A percentile compares a stretch with the other conserved stretches of the same genome.
phyloP scores from a whole-genome alignment of 805 yeast species.

The Metschnikowia bowlesiae region DNA sequence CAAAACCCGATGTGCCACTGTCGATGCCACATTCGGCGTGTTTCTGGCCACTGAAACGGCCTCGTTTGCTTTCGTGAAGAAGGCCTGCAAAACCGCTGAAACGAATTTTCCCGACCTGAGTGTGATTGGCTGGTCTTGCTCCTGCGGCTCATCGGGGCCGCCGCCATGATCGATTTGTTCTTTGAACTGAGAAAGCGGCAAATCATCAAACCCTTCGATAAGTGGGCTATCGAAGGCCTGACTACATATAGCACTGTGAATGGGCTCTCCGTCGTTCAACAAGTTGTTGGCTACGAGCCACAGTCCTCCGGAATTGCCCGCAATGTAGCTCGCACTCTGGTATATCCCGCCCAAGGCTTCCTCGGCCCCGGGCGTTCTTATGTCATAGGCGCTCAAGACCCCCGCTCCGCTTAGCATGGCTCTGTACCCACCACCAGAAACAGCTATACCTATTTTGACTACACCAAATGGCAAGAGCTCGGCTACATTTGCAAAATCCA shows the following conservation, averaged over 20 bases:
- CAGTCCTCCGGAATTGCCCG: slow-evolving; percentile 70
- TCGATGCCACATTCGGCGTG: slow-evolving; percentile 15
- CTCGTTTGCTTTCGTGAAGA: slow-evolving; percentile 3
- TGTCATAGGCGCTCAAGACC: slow-evolving; percentile 47
- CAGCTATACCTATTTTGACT: slow-evolving; percentile 34
- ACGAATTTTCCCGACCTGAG: slow-evolving; percentile 3
- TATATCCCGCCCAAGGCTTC: slow-evolving; percentile 45
- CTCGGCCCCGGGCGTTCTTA: slow-evolving; percentile 33
- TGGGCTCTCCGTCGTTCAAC: slow-evolving; percentile 28
- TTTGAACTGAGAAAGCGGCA: slow-evolving; percentile 28
- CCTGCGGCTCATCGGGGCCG: not conserved
- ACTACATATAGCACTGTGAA: slow-evolving; percentile 14
- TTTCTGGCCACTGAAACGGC: not conserved
- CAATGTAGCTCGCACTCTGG: slow-evolving; percentile 52
- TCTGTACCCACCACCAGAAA: slow-evolving; percentile 54
- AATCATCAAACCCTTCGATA: slow-evolving; percentile 54
- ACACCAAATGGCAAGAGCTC: slow-evolving; percentile 5
- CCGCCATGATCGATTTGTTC: not conserved
- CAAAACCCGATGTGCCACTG: slow-evolving; percentile 15
- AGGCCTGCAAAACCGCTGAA: slow-evolving; percentile 5
- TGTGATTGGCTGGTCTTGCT: not conserved
- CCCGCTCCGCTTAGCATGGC: slow-evolving; percentile 62
- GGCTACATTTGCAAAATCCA: not conserved
- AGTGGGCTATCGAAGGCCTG: slow-evolving; percentile 40
- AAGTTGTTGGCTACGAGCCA: slow-evolving; percentile 56